These are phyloP conservation scores for Metschnikowia aberdeeniae DNA, from an alignment of 805 yeast genomes.

Conservation along the genomic window DNA sequence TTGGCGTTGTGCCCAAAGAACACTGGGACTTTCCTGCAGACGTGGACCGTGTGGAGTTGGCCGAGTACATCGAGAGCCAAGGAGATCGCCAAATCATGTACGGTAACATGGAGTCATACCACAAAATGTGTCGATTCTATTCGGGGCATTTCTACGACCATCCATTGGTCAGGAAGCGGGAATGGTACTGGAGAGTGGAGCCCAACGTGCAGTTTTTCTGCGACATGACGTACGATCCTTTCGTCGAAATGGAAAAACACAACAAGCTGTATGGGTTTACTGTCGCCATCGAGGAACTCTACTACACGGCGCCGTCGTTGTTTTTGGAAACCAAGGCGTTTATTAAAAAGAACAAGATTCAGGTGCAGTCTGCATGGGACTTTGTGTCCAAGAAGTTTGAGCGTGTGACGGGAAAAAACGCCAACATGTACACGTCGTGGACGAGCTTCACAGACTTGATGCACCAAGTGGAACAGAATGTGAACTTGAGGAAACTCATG, in stretches of 20 bases:
- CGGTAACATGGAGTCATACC: slow-evolving; percentile 79
- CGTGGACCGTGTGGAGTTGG: slow-evolving; percentile 40
- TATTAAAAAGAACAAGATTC: slow-evolving; percentile 44
- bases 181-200: slow-evolving; percentile 97
- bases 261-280: slow-evolving; percentile 84
- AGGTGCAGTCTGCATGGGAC: slow-evolving; percentile 65
- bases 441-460: slow-evolving; percentile 19
- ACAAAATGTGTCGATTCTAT: slow-evolving; percentile 74
- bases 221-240: slow-evolving; percentile 90
- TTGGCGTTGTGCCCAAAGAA: slow-evolving; percentile 57
- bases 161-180: slow-evolving; percentile 61
- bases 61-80: slow-evolving; percentile 63
- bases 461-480: slow-evolving; percentile 25
- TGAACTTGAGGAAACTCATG: slow-evolving; percentile 24
- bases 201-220: slow-evolving; percentile 89
- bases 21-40: slow-evolving; percentile 64
- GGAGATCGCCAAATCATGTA: slow-evolving; percentile 83
- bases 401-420: slow-evolving; percentile 21
- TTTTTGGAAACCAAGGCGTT: slow-evolving; percentile 70
- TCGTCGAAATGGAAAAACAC: slow-evolving; percentile 64
- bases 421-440: slow-evolving; percentile 22
- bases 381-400: slow-evolving; percentile 46
- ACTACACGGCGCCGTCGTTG: slow-evolving; percentile 77
- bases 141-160: slow-evolving; percentile 82
- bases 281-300: slow-evolving; percentile 70